Evolutionary conservation across 1,284 basidiomycete species (phyloP), one percentile per base, ranked within the genome.

Genomic region (Omphalotus olearius): DNA sequence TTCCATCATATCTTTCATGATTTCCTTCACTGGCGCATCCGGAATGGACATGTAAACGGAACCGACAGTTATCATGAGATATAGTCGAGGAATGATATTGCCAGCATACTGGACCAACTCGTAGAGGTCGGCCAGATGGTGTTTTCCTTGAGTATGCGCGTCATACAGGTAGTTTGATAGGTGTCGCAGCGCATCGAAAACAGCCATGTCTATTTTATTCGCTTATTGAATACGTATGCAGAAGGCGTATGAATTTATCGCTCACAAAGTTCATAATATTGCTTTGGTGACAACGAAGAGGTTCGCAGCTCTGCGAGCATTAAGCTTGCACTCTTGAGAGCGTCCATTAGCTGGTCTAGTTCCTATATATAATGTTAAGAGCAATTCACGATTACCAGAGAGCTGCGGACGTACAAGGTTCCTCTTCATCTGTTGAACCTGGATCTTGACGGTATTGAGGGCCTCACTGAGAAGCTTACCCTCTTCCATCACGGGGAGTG

Each of bases 1-100:
- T 68, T 98, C 94, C 85, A 98, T 89, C 93, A 98, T 96, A 70
- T 98, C 94, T 78, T 96, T 97, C 94, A 97, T 98, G 59, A 98
- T 93, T 72, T 98, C 93, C 75, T 93, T 95, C 53, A 97, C 85
- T 5, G 94, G 94, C 6, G 93, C 93, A 52, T 96, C 93, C 1
- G 92, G 84, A 41, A 97, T 86, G 17, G 92, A 93, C 94, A 97
- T 97, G 75, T 96, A 97, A 17, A 98, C 93, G 1, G 94, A 91
- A 53, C 94, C 95, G 53, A 98, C 94, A 23, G 95, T 97, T 62
- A 98, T 96, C 94, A 97, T 97, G 63, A 97, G 88, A 71, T 98
- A 97, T 30, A 96, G 78, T 20, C 93, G 84, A 16, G 93, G 93
- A 25, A 97, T 87, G 68, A 98, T 96, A 64, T 91, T 91, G 66